Evolutionary conservation across 768 basidiomycete genomes (phyloP).

Genomic region (Pluteus cervinus): DNA sequence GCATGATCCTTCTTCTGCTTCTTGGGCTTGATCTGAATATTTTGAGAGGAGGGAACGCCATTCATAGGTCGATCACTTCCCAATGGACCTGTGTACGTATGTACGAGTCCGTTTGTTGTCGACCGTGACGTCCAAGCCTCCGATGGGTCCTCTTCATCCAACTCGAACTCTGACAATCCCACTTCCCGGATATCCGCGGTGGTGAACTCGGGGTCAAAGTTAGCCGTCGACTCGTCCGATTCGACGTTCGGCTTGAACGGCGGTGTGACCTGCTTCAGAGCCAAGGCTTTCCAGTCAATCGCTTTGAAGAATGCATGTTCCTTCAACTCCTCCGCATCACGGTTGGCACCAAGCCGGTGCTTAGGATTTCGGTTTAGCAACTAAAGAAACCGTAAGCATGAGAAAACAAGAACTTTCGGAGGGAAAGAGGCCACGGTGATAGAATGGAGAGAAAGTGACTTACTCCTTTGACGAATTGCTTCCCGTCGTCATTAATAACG

Average conservation of each 20-base stretch:
- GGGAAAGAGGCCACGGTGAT: slow-evolving; percentile 6
- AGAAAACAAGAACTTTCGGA: too few species aligned
- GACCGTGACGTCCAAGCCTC: slow-evolving; percentile 60
- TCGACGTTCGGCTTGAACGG: slow-evolving; percentile 98
- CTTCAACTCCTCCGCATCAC: slow-evolving; percentile 91
- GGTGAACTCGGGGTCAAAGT: slow-evolving; percentile 99
- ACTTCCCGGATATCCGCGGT: slow-evolving; percentile 79
- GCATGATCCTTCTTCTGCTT: slow-evolving; percentile 38
- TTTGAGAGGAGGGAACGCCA: slow-evolving; percentile 17
- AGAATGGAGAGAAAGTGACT: slow-evolving; percentile 27
- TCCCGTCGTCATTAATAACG: slow-evolving; percentile 95
- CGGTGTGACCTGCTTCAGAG: slow-evolving; percentile 85
- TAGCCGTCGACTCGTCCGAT: slow-evolving; percentile 95
- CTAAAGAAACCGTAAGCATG: slow-evolving; percentile 37
- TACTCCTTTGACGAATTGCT: slow-evolving; percentile 98
- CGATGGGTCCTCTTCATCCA: slow-evolving; percentile 62
- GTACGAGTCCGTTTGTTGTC: slow-evolving; percentile 27
- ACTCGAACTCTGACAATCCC: slow-evolving; percentile 47
- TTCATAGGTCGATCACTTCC: slow-evolving; percentile 43
- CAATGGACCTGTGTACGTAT: slow-evolving; percentile 74
- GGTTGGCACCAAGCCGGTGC: slow-evolving; percentile 86
- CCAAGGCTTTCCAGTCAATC: slow-evolving; percentile 90
- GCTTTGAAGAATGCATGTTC: slow-evolving; percentile 90
- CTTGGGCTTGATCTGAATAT: slow-evolving; percentile 50
- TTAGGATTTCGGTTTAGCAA: slow-evolving; percentile 98